These are phyloP conservation scores for Geotrichum klebahnii DNA, from an alignment of 1,139 yeast species.

Conservation along the genomic window DNA sequence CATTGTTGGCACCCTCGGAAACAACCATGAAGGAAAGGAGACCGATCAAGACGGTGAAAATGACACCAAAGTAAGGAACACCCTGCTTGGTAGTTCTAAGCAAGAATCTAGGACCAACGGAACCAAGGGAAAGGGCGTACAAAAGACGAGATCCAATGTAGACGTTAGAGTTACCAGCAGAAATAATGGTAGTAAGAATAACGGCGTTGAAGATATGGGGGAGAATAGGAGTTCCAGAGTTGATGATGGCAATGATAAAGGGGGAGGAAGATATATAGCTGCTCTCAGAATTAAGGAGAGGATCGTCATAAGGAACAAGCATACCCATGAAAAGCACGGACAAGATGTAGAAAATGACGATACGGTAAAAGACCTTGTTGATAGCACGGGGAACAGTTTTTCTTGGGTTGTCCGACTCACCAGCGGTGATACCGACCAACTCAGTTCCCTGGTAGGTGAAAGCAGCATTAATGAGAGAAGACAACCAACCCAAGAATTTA, in stretches of 20 bases:
- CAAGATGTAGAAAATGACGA: constrained; percentile 46
- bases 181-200: constrained; percentile 48
- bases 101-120: constrained; percentile 49
- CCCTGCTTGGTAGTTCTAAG: constrained; percentile 45
- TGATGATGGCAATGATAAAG: constrained; percentile 48
- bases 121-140: constrained; percentile 48
- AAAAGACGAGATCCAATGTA: constrained; percentile 50
- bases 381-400: constrained; percentile 56
- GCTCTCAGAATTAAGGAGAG: constrained; percentile 37
- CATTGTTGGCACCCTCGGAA: constrained; percentile 46
- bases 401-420: constrained; percentile 58
- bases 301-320: constrained; percentile 47
- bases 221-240: constrained; percentile 20
- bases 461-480: constrained; percentile 56
- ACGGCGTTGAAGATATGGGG: constrained; percentile 45
- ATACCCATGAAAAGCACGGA: constrained; percentile 48
- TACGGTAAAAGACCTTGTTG: constrained; percentile 55
- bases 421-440: constrained; percentile 60
- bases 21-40: constrained; percentile 65
- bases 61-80: constrained; percentile 48
- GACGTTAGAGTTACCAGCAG: constrained; percentile 52
- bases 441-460: constrained; percentile 70
- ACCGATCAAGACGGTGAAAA: constrained; percentile 44
- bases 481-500: constrained; percentile 51
- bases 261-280: constrained; percentile 55